Evolutionary conservation across 345 rosid genomes (phyloP), one percentile per base, ranked within the genome.

Genomic region (Excoecaria agallocha): DNA sequence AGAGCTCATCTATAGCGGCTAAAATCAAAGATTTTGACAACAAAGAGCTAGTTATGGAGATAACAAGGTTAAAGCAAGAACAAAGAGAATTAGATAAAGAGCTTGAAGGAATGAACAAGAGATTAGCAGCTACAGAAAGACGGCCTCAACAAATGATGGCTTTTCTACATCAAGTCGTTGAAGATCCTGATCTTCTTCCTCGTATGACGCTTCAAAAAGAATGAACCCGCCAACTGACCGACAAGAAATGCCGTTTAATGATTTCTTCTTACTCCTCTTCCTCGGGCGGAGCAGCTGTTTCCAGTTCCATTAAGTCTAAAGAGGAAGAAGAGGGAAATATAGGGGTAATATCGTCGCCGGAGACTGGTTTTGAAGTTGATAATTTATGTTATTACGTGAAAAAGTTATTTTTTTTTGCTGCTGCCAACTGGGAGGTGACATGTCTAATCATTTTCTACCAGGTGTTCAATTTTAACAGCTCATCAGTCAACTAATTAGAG

Each of bases 81-180:
- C 98, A 94, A 74, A 84, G 78, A 20, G 78, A 77, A 20, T 54
- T 90, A 3, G 95, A 94, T 50, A 72, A 77, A 41, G 97, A 88
- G 83, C 79, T 92, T 9, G 80, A 76, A 39, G 88, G 90, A 72
- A 90, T 94, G 95, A 88, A 75, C 76, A 82, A 80, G 72, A 78
- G 98, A 5, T 73, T 94, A 13, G 97, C 89, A 72, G 90, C 89
- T 3, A 87, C 97, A 2, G 98, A 94, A 82, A 80, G 91, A 62
- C 86, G 98, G 38, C 98, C 98, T 1, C 87, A 89, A 62, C 98
- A 94, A 81, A 89, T 92, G 98, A 89, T 94, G 95, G 84, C 93
- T 19, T 92, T 94, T 74, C 89, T 94, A 8, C 82, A 76, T 83
- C 85, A 89, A 64, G 90, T 92, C 13, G 90, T 85, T 0, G 97